These are phyloP conservation scores for Pleoardoris graminearum DNA, from an alignment of 2,329 filamentous ascomycete genomes.

Conservation along the genomic window DNA sequence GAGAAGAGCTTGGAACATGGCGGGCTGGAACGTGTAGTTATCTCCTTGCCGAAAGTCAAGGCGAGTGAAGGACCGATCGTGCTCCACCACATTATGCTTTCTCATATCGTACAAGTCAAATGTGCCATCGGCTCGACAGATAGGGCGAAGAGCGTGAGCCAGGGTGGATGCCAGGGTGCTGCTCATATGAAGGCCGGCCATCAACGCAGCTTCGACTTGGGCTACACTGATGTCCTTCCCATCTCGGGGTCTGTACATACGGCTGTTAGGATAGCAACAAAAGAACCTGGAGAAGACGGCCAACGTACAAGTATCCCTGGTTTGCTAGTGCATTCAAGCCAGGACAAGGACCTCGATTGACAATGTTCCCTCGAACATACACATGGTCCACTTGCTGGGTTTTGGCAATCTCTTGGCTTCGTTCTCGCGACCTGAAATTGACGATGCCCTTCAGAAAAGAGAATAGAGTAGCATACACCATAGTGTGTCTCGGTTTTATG, in stretches of 20 bases:
- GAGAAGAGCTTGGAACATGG: slow-evolving; percentile 37
- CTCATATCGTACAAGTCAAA: not conserved
- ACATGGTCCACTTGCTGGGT: too few species aligned
- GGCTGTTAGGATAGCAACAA: not conserved
- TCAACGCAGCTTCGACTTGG: slow-evolving; percentile 34
- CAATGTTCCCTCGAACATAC: slow-evolving; percentile 18
- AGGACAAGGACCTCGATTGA: slow-evolving; percentile 33
- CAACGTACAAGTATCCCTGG: slow-evolving; percentile 38
- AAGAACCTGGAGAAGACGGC: not conserved
- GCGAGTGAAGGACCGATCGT: slow-evolving; percentile 41
- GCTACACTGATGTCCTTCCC: slow-evolving; percentile 37
- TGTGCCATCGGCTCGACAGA: not conserved
- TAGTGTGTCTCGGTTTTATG: too few species aligned
- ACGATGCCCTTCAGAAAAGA: too few species aligned
- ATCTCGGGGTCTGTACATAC: slow-evolving; percentile 32
- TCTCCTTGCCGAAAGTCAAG: slow-evolving; percentile 41
- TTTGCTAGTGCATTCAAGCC: slow-evolving; percentile 38
- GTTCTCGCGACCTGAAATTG: too few species aligned
- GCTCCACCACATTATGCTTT: slow-evolving; percentile 28
- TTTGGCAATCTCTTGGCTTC: too few species aligned
- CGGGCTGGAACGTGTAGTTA: slow-evolving; percentile 40
- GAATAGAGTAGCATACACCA: too few species aligned
- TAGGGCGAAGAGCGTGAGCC: not conserved
- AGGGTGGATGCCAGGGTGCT: not conserved
- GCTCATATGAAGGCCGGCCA: slow-evolving; percentile 17